A percentile compares a stretch with the other conserved stretches of the same genome.
Evolutionary conservation across 2,329 filamentous ascomycete genomes (phyloP).

Genomic region (Blastomyces gilchristii): DNA sequence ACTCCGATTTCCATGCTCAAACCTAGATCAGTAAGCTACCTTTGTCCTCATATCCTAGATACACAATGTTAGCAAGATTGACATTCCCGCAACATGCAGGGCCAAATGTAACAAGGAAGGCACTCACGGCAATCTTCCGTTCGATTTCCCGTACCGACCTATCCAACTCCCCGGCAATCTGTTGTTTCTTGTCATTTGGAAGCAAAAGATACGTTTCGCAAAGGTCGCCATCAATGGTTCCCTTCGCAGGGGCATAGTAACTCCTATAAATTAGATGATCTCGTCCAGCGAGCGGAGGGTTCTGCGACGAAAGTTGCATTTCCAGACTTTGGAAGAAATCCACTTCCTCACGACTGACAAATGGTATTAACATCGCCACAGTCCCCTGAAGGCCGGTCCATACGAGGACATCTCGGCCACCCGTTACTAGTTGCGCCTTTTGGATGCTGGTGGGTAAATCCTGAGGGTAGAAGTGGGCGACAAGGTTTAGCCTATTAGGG

Average conservation of each 20-base stretch:
- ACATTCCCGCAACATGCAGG: not conserved
- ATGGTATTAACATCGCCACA: slow-evolving; percentile 84
- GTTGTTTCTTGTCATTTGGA: slow-evolving; percentile 79
- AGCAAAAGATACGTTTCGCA: slow-evolving; percentile 84
- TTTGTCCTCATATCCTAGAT: slow-evolving; percentile 47
- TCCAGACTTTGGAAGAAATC: slow-evolving; percentile 97
- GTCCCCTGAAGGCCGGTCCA: slow-evolving; percentile 95
- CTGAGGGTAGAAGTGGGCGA: slow-evolving; percentile 81
- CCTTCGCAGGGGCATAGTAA: slow-evolving; percentile 95
- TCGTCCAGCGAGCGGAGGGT: slow-evolving; percentile 76
- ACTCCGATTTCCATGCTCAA: not conserved
- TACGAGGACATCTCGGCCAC: slow-evolving; percentile 79
- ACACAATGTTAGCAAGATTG: slow-evolving; percentile 15
- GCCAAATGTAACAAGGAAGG: not conserved
- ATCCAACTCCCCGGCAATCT: slow-evolving; percentile 88
- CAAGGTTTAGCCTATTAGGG: slow-evolving; percentile 70
- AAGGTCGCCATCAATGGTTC: slow-evolving; percentile 90
- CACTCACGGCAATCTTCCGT: slow-evolving; percentile 70
- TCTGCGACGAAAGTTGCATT: slow-evolving; percentile 73
- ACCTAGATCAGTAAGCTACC: slow-evolving; percentile 41
- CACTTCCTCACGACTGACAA: slow-evolving; percentile 81
- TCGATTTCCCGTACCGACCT: slow-evolving; percentile 87
- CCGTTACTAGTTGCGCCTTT: slow-evolving; percentile 81
- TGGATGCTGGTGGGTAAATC: slow-evolving; percentile 86
- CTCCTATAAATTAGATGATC: slow-evolving; percentile 93